Percentiles rank a stretch among this genome's conserved stretches.
Conservation (phyloP, 2,329 filamentous ascomycete species). For the Aspergillus pseudoglaucus region DNA sequence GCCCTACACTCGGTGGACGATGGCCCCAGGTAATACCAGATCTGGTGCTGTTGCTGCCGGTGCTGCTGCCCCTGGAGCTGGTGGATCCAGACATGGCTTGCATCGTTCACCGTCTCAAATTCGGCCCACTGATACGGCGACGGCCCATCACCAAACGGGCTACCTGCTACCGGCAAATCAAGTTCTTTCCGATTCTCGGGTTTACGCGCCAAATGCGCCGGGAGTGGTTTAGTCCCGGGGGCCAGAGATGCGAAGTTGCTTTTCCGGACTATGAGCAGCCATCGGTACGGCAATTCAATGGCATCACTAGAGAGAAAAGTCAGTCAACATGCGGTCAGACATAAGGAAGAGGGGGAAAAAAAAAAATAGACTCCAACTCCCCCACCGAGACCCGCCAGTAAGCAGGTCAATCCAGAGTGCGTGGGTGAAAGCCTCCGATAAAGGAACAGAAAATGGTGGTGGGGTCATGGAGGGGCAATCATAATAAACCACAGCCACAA, state of each 20-base stretch:
- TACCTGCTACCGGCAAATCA: conserved; percentile 57
- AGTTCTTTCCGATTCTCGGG: conserved; percentile 51
- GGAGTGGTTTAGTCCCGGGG: conserved; percentile 41
- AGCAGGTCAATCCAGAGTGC: not conserved
- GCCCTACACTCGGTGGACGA: conserved; percentile 83
- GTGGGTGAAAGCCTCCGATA: conserved; percentile 3
- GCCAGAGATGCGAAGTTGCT: conserved; percentile 43
- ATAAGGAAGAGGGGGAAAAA: not conserved
- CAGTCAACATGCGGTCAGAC: conserved; percentile 6
- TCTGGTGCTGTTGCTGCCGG: conserved; percentile 62
- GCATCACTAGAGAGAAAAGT: conserved; percentile 33
- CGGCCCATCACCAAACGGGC: conserved; percentile 55
- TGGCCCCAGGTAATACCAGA: conserved; percentile 85
- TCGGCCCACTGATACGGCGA: conserved; percentile 66
- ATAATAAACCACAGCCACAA: conserved; percentile 1
- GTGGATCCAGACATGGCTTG: conserved; percentile 48
- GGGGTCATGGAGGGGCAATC: not conserved
- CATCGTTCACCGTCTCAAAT: conserved; percentile 58
- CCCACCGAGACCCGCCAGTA: conserved; percentile 4
- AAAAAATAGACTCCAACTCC: not conserved
- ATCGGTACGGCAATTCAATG: conserved; percentile 58
- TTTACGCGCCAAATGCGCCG: conserved; percentile 42
- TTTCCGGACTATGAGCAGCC: conserved; percentile 45
- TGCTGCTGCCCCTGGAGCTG: conserved; percentile 63
- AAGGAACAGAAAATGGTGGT: conserved; percentile 4